Conservation (phyloP, 257 asterid genomes). For the Petrea volubilis region DNA sequence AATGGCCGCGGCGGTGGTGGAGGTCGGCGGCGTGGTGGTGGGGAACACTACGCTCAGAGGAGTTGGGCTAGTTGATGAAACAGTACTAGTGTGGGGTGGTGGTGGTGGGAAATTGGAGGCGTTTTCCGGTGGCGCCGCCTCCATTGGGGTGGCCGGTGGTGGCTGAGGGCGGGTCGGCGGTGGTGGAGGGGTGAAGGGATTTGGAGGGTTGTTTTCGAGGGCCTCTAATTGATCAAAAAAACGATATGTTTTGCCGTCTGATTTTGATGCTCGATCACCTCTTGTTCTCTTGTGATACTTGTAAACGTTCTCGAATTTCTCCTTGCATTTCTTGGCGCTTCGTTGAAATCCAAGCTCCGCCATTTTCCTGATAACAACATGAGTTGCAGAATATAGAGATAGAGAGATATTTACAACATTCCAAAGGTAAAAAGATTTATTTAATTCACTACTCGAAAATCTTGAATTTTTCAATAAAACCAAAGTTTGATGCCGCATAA, state of each 20-base stretch:
- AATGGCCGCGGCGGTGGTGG: not conserved
- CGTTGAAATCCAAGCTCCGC: constrained; percentile 87
- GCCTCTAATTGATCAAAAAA: constrained; percentile 91
- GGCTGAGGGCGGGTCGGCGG: constrained; percentile 38
- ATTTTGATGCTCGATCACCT: constrained; percentile 80
- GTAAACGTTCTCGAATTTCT: constrained; percentile 90
- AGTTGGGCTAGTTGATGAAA: constrained; percentile 55
- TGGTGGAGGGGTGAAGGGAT: constrained; percentile 40
- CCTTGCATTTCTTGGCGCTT: constrained; percentile 86
- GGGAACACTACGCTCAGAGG: constrained; percentile 38
- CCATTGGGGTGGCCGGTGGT: constrained; percentile 21
- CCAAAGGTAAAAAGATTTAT: no score
- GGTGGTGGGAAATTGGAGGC: constrained; percentile 19
- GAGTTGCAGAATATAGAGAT: not conserved
- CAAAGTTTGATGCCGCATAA: constrained; percentile 33
- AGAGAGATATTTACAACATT: no score
- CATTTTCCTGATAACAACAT: constrained; percentile 71
- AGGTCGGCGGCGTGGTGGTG: constrained; percentile 16
- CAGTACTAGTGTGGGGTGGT: constrained; percentile 38
- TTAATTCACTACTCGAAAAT: constrained; percentile 10
- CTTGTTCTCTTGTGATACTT: constrained; percentile 89
- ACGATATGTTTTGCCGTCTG: constrained; percentile 82
- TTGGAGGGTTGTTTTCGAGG: constrained; percentile 48
- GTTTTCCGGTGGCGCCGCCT: constrained; percentile 19
- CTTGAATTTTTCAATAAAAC: constrained; percentile 23